Conservation (phyloP, 441 rosid genomes). For the Geranium incanum region DNA sequence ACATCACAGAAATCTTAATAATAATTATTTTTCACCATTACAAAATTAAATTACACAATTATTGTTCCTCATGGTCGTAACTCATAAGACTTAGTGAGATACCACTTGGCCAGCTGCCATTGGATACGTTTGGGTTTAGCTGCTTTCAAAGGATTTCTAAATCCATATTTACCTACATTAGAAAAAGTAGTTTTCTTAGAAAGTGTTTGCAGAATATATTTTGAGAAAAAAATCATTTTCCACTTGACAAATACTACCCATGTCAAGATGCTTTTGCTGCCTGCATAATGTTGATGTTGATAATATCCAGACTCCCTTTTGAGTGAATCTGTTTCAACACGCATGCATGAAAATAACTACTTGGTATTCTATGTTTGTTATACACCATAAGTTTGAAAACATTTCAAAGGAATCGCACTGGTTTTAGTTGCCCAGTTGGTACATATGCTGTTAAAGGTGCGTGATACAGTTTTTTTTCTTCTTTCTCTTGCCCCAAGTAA, state of each 20-base stretch:
- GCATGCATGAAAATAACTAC: neutral
- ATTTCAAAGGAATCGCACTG: neutral
- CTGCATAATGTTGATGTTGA: neutral
- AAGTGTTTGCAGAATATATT: neutral
- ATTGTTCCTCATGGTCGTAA: too few species aligned
- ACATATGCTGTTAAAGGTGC: neutral
- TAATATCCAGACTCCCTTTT: neutral
- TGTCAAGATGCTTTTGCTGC: neutral
- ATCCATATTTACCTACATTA: neutral
- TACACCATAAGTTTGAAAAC: neutral
- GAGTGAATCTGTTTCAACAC: neutral
- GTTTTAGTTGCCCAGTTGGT: neutral
- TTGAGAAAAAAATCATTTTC: neutral
- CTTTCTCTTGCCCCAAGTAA: neutral
- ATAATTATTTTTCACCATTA: too few species aligned
- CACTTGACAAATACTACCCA: neutral
- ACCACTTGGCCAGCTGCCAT: neutral
- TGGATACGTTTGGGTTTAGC: neutral
- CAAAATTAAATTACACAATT: too few species aligned
- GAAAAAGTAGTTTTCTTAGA: too few species aligned
- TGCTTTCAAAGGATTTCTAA: neutral
- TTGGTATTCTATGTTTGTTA: neutral
- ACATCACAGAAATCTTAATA: too few species aligned
- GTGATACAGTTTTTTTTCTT: neutral
- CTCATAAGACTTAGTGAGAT: too few species aligned